Base-by-base conservation (phyloP, 345 rosid species). In the Trapa incisa region DNA sequence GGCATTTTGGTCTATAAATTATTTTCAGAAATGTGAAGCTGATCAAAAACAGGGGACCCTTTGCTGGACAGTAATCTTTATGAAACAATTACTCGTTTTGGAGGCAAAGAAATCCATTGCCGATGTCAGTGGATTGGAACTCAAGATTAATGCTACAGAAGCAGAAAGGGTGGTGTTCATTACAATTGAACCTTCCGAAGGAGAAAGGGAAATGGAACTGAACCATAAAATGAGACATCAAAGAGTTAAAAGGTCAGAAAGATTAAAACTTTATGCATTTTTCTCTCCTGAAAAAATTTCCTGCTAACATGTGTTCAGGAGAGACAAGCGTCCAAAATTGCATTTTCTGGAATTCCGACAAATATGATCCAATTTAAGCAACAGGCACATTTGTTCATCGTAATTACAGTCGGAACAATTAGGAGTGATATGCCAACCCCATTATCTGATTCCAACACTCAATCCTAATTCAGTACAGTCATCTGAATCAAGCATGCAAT, bases 401-500 rank as follows among this genome's bases (percentile, higher is more conserved):
- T 8, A 57, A 57, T 33, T 22, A 57, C 32, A 33, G 33, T 22
- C 5, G 13, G 8, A 45, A 45, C 48, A 11, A 7, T 45, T 11
- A 45, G 11, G 11, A 45, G 48, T 45, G 33, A 11, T 16, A 50
- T 58, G 35, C 35, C 16, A 8, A 58, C 0, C 63, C 38, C 37
- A 8, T 35, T 9, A 14, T 33, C 63, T 58, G 37, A 58, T 8
- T 32, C 63, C 60, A 7, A 32, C 35, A 29, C 36, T 35, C 63
- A 37, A 32, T 58, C 13, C 63, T 11, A 32, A 35, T 35, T 11
- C 38, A 32, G 63, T 29, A 10, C 38, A 58, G 63, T 58, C 63
- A 3, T 32, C 63, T 37, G 33, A 65, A 53, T 65, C 67, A 65
- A 65, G 10, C 67, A 65, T 41, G 67, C 67, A 41, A n/a, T 5